Base-by-base conservation (phyloP, 768 basidiomycete species). In the Podaxis sp. region DNA sequence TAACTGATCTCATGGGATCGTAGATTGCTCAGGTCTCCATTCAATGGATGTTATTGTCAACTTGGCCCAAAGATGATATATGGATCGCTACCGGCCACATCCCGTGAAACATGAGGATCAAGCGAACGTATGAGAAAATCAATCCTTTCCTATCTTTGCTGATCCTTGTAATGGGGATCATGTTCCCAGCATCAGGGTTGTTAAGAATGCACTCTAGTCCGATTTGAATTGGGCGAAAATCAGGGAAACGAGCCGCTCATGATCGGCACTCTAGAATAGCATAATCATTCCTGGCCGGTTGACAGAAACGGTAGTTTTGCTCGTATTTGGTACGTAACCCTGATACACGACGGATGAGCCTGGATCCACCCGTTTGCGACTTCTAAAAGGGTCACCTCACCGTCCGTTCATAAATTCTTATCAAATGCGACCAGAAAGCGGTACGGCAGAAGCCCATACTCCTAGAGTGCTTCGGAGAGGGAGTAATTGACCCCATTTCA, bases 221-320 rank as follows among this genome's bases (percentile, higher is more conserved):
- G n/a, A 22, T 44, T 60, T 51, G 36, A 37, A 51, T 59, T 22
- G 24, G 30, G 37, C 59, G 59, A 60, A 60, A 60, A 60, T 60
- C 59, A 60, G 59, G 59, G 58, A 59, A 51, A 22, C 13, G 38
- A 37, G n/a, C 5, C 28, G 38, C 51, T 44, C 50, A 54, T 53
- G 59, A 60, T 60, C 59, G 59, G 51, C 59, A 60, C 30, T 22
- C 17, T 28, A 58, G 17, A 58, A 58, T 50, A 58, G 53, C 40
- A 52, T 33, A 30, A 54, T 60, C 41, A 49, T 11, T 37, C 49
- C 12, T 37, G 46, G 17, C 8, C 22, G 12, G 46, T n/a, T 26
- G 20, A 49, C 28, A 22, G 17, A 49, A 50, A 22, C 28, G 40
- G 56, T 44, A 57, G 26, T 57, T 49, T 48, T 49, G n/a, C 26